Evolutionary conservation across 23 red algal genomes (phyloP), one percentile per base, ranked within the genome.

Genomic region (Gracilaria gracilis): DNA sequence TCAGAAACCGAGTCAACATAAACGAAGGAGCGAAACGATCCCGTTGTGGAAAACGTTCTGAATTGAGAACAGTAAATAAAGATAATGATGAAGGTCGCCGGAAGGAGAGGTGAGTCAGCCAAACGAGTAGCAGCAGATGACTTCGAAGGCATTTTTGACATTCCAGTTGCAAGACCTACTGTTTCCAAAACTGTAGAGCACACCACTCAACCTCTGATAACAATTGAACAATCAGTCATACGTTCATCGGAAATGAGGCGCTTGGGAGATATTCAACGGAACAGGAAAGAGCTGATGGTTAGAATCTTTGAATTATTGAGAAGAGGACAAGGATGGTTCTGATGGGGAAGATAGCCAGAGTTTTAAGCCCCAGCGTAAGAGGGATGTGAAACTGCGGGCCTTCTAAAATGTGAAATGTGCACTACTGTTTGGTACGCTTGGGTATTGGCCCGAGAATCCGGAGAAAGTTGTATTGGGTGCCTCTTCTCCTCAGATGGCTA

Each of bases 1-100:
- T 86, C 65, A 0, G 82, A 72, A 4, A 86, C 59, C 47, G 64
- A 34, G 32, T 86, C 82, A 49, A 86, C 65, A 21, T 54, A 54
- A 9, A 73, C 9, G 37, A 86, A 72, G 23, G 82, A 50, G 13
- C 55, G 82, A 42, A 86, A 44, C 20, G 67, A 73, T 24, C 44
- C 12, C 16, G 28, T 29, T 73, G 33, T 23, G 8, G 36, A 42
- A 24, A 73, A 73, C 11, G 67, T 40, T 44, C 9, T 37, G 35
- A 73, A 73, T 16, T 73, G 67, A 37, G 67, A 73, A 73, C 3
- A 6, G 44, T 15, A 44, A 8, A 73, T 37, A 40, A 73, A 37
- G 38, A 73, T 24, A 16, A 73, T 73, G 9, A 73, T 73, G 3
- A 73, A 40, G 17, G 16, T 73, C 20, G 34, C 67, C 2, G 67